Evolutionary conservation across 768 basidiomycete genomes (phyloP), one percentile per base, ranked within the genome.

Genomic region (Hygrophorus pudorinus): DNA sequence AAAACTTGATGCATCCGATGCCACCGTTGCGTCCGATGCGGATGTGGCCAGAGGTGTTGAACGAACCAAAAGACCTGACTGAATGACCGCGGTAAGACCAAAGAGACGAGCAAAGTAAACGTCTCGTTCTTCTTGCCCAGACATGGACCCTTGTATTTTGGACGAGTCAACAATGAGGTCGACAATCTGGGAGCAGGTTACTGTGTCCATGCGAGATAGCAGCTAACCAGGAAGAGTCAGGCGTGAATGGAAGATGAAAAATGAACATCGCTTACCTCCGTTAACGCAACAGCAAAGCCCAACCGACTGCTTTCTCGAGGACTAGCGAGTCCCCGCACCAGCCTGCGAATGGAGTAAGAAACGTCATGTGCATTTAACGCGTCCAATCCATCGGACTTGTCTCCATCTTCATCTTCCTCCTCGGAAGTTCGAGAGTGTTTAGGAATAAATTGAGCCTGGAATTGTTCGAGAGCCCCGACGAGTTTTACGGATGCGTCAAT

Each of bases 251-350:
- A n/a, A 33, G 34, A 52, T 42, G 39, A 37, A 27, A 13, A 45
- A 45, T 17, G 11, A 34, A 18, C 28, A 18, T 44, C 27, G 37
- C 57, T 76, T 53, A 94, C 93, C 72, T 96, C 93, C 0, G 94
- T 91, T 52, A 99, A 67, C 27, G 92, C 91, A 35, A 99, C 94
- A 7, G 92, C 90, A 59, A 97, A 99, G 13, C 94, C 94, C 30
- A 97, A 67, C 51, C 94, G 67, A 61, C 91, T 94, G 60, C 88
- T 89, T 59, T 99, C 93, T 54, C 92, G 71, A 1, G 91, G 85
- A 60, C 89, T 93, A 0, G 86, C 89, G 24, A 99, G 70, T 10
- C 94, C 94, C 33, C 91, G 73, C 13, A 94, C 67, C 29, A 99
- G 73, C 12, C 94, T 63, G 41, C 87, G 77, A 55, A 98, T 79